Base-by-base conservation (phyloP, 176 grass and related monocot species). In the Alopecurus myosuroides region DNA sequence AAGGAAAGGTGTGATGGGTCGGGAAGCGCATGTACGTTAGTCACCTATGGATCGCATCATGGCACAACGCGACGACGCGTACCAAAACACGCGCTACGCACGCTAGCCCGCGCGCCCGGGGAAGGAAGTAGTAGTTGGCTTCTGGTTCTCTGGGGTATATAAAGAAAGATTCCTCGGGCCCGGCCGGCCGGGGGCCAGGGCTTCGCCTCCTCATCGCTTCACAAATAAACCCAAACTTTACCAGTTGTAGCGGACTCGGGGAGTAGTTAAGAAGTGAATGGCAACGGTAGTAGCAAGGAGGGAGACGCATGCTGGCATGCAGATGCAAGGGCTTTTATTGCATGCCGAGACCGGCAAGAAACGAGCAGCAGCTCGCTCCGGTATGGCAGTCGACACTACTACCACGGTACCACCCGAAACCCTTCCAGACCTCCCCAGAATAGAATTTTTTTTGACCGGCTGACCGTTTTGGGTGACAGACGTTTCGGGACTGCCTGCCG, bases 1-100 rank as follows among this genome's bases (percentile, higher is more conserved):
- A 74, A 71, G 26, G 51, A 79, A 82, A 37, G 34, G 46, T 40
- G 78, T 28, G 81, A 69, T 91, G 85, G 52, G 18, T 30, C 34
- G 44, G 62, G 73, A 90, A 82, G 78, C 19, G 12, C 61, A 34
- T 49, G 60, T 68, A 76, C 78, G 87, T 81, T 81, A 74, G 80
- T 74, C 76, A 41, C 79, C 82, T 5, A 81, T 77, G 26, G 83
- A 89, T 89, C 76, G 62, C 78, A 84, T 94, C 23, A 58, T 84
- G 57, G 25, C 57, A 6, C 73, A 10, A 22, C 26, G 22, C 10
- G 9, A 29, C 70, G 34, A 44, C 51, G 19, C 63, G 19, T 33
- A 71, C 53, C 55, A 53, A 34, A 36, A 35, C 37, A 50, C 26
- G 8, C 53, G 23, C 35, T 55, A 70, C 28, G 77, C 26, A 75